A percentile compares a stretch with the other conserved stretches of the same genome.
phyloP scores from a whole-genome alignment of 2,329 filamentous ascomycete genomes.

The Aspergillus sp. region DNA sequence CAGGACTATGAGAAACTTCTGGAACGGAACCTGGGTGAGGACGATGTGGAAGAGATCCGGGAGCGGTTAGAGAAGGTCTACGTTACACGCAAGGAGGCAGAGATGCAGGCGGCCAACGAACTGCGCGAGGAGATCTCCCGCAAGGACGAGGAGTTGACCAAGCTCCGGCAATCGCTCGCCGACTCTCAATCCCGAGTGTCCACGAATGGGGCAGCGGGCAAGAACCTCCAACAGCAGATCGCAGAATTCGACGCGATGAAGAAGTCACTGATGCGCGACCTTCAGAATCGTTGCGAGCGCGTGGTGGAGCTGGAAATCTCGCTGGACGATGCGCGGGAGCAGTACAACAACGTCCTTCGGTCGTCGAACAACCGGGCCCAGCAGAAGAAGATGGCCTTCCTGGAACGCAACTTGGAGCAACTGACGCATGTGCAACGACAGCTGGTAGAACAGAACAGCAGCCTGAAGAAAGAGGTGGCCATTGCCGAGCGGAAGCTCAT shows the following conservation, averaged over 20 bases:
- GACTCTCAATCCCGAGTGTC: slow-evolving; percentile 57
- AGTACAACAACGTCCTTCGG: slow-evolving; percentile 97
- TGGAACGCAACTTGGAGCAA: slow-evolving; percentile 97
- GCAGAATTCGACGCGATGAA: slow-evolving; percentile 99
- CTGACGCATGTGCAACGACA: slow-evolving; percentile 96
- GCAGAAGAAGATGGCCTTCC: slow-evolving; percentile 99
- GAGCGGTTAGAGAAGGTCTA: slow-evolving; percentile 73
- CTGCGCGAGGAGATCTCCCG: slow-evolving; percentile 72
- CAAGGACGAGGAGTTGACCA: slow-evolving; percentile 77
- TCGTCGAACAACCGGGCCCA: slow-evolving; percentile 97
- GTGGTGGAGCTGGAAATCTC: slow-evolving; percentile 98
- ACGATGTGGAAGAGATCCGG: slow-evolving; percentile 82
- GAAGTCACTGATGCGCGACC: slow-evolving; percentile 97
- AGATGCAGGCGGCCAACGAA: slow-evolving; percentile 70
- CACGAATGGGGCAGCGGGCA: slow-evolving; percentile 61
- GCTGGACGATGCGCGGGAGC: slow-evolving; percentile 92
- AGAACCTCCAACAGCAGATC: slow-evolving; percentile 95
- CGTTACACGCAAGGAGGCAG: slow-evolving; percentile 68
- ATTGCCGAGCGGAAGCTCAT: slow-evolving; percentile 97
- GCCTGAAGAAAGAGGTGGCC: slow-evolving; percentile 97
- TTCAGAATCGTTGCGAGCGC: slow-evolving; percentile 96
- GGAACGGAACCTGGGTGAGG: slow-evolving; percentile 71
- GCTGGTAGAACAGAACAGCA: slow-evolving; percentile 95
- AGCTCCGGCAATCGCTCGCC: slow-evolving; percentile 76
- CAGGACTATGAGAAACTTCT: slow-evolving; percentile 81